phyloP scores from a whole-genome alignment of 2,329 filamentous ascomycete genomes.

The Sclerotinia borealis region DNA sequence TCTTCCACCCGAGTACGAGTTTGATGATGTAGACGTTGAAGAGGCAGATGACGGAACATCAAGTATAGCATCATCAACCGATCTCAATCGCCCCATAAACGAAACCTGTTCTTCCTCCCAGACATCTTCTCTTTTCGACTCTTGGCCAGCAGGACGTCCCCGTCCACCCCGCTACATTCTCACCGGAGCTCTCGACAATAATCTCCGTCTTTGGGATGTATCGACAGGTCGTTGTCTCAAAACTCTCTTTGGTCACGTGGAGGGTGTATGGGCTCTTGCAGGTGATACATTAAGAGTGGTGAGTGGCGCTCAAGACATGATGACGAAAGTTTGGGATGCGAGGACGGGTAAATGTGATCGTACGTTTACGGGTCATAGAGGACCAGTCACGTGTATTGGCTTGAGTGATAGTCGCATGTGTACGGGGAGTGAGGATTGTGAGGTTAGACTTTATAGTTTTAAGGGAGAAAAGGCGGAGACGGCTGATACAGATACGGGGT shows the following conservation, averaged over 20 bases:
- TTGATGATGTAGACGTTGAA: conserved; percentile 61
- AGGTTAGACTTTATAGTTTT: conserved; percentile 80
- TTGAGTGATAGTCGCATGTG: conserved; percentile 85
- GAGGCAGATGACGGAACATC: conserved; percentile 49
- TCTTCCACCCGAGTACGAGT: conserved; percentile 81
- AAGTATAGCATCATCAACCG: conserved; percentile 19
- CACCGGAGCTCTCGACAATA: conserved; percentile 84
- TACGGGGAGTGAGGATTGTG: conserved; percentile 88
- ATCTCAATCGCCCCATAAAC: conserved; percentile 1
- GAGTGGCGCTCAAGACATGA: conserved; percentile 84
- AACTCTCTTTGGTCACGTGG: conserved; percentile 93
- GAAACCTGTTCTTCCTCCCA: conserved; percentile 7
- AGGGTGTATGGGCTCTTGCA: conserved; percentile 90
- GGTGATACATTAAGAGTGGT: conserved; percentile 86
- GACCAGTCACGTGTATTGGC: conserved; percentile 88
- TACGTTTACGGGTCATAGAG: conserved; percentile 85
- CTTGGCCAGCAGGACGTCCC: conserved; percentile 62
- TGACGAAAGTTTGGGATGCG: conserved; percentile 95
- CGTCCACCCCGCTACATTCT: conserved; percentile 86
- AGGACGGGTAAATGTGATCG: conserved; percentile 85
- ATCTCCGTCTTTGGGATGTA: conserved; percentile 89
- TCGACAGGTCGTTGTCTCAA: conserved; percentile 74
- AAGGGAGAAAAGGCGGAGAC: conserved; percentile 22
- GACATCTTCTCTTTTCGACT: conserved; percentile 27
- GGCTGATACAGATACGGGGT: neutral